phyloP scores from a whole-genome alignment of 2,329 filamentous ascomycete species.

The Microcera coccophila region DNA sequence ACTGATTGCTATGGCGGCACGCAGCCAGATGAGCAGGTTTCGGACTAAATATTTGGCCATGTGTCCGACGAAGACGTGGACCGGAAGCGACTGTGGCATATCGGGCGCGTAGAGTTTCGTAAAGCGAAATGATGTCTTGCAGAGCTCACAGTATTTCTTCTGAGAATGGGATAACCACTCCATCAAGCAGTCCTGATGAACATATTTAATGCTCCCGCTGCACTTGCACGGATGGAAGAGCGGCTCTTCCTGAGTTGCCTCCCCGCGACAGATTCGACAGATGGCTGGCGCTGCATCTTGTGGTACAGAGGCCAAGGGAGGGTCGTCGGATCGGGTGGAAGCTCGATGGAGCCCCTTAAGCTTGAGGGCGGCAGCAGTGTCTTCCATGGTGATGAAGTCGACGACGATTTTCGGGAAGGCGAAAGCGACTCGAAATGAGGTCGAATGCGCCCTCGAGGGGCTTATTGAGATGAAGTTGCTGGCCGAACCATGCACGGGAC shows the following conservation, averaged over 20 bases:
- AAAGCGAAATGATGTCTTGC: slow-evolving; percentile 97
- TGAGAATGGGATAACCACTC: slow-evolving; percentile 98
- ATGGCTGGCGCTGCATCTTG: slow-evolving; percentile 58
- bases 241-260: slow-evolving; percentile 76
- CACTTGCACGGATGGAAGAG: slow-evolving; percentile 98
- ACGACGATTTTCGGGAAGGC: background rate
- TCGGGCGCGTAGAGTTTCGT: slow-evolving; percentile 94
- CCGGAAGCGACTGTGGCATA: slow-evolving; percentile 83
- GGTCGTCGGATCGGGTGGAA: slow-evolving; percentile 24
- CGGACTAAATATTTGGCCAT: slow-evolving; percentile 68
- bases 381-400: slow-evolving; percentile 22
- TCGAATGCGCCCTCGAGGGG: slow-evolving; percentile 28
- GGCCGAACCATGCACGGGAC: slow-evolving; percentile 20
- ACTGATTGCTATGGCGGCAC: slow-evolving; percentile 71
- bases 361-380: slow-evolving; percentile 19
- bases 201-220: slow-evolving; percentile 96
- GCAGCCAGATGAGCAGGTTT: slow-evolving; percentile 72
- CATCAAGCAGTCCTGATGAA: slow-evolving; percentile 97
- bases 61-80: slow-evolving; percentile 75
- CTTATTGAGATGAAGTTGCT: slow-evolving; percentile 18
- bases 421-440: slow-evolving; percentile 17
- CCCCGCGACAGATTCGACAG: slow-evolving; percentile 95
- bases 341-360: slow-evolving; percentile 23
- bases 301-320: slow-evolving; percentile 16
- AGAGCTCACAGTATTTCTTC: slow-evolving; percentile 99